Evolutionary conservation across 257 asterid genomes (phyloP).

Genomic region (Ballota nigra): DNA sequence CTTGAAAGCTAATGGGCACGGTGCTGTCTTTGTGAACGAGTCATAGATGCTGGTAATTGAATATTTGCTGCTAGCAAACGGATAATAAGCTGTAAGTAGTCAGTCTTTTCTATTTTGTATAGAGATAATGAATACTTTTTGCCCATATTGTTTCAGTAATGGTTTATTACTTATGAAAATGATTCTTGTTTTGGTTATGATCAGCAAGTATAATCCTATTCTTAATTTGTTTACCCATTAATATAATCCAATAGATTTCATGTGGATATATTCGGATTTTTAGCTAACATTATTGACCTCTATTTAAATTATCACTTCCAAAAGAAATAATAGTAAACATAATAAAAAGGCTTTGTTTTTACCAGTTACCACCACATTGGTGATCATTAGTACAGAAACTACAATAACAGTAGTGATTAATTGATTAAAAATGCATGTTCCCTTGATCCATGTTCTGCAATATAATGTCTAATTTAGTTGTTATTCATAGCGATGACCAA

Average conservation of each 20-base stretch:
- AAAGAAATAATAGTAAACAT: too few relatives aligned
- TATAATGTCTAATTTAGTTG: too few relatives aligned
- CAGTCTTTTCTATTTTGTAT: not conserved
- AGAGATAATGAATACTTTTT: not conserved
- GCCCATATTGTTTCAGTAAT: not conserved
- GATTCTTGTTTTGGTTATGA: not conserved
- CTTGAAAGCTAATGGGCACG: slow-evolving; percentile 77
- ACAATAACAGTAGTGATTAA: too few relatives aligned
- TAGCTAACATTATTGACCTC: not conserved
- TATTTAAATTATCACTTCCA: not conserved
- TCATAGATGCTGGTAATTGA: slow-evolving; percentile 31
- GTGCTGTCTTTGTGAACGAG: slow-evolving; percentile 66
- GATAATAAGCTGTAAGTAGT: not conserved
- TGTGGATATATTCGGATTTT: not conserved
- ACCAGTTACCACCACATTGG: not conserved
- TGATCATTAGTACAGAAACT: not conserved
- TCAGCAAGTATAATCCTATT: not conserved
- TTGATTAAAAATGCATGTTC: not conserved
- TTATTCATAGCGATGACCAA: not conserved
- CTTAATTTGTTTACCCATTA: not conserved
- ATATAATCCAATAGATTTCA: not conserved
- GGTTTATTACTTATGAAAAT: not conserved
- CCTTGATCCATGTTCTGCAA: too few relatives aligned
- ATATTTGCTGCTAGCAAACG: not conserved
- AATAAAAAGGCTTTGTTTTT: not conserved